Evolutionary conservation across 2,329 filamentous ascomycete species (phyloP).

Genomic region (Parastagonospora nodorum): DNA sequence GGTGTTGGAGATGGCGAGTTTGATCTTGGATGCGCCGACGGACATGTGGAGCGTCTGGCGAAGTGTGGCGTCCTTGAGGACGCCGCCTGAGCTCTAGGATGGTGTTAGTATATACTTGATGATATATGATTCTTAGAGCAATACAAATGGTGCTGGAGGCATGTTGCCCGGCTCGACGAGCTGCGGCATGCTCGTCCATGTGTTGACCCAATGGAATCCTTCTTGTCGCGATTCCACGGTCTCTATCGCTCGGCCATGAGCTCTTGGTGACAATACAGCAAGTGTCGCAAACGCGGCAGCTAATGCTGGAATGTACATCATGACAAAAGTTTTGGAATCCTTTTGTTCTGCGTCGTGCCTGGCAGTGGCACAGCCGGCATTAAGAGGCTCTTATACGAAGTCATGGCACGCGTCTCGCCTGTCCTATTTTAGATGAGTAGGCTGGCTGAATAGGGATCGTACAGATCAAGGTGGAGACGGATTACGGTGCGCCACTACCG

Average conservation of each 20-base stretch:
- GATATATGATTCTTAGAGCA: too few relatives aligned
- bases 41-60: constrained; percentile 69
- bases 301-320: background rate
- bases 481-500: too few relatives aligned
- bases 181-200: constrained; percentile 60
- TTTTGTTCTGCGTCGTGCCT: too few relatives aligned
- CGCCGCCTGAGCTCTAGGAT: constrained; percentile 56
- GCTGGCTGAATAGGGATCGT: too few relatives aligned
- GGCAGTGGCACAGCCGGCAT: too few relatives aligned
- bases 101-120: background rate
- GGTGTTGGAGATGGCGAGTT: constrained; percentile 68
- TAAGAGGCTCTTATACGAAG: too few relatives aligned
- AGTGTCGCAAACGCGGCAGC: background rate
- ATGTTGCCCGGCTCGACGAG: constrained; percentile 66
- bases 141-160: constrained; percentile 58
- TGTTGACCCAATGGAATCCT: constrained; percentile 1
- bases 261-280: background rate
- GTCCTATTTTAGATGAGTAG: too few relatives aligned
- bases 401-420: too few relatives aligned
- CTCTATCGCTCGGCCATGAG: background rate
- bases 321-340: too few relatives aligned
- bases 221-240: background rate
- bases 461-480: too few relatives aligned
- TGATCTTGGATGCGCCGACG: constrained; percentile 60
- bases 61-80: constrained; percentile 67